Evolutionary conservation across 495 filamentous ascomycete genomes (phyloP).

Genomic region (Venustampulla echinocandica): DNA sequence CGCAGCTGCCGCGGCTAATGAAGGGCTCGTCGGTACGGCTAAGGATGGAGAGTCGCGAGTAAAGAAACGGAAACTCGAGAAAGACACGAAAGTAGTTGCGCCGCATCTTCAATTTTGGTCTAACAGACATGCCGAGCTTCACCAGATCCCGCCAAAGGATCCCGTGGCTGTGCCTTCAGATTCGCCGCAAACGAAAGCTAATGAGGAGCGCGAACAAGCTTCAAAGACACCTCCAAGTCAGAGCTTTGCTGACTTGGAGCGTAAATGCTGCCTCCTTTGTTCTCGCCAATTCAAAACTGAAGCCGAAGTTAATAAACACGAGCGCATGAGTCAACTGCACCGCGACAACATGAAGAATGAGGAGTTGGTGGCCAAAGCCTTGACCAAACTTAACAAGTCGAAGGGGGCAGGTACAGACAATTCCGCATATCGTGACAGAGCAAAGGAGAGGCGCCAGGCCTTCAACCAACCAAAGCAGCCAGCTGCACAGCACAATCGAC

Average conservation of each 20-base stretch:
- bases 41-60: constrained; percentile 44
- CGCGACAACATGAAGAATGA: constrained; percentile 58
- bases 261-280: constrained; percentile 72
- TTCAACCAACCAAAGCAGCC: constrained; percentile 59
- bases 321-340: constrained; percentile 68
- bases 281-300: constrained; percentile 61
- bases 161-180: constrained; percentile 14
- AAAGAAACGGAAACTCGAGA: constrained; percentile 64
- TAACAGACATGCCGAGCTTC: constrained; percentile 76
- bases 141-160: constrained; percentile 39
- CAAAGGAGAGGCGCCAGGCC: constrained; percentile 67
- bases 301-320: constrained; percentile 64
- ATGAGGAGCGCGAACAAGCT: constrained; percentile 5
- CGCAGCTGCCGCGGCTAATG: constrained; percentile 30
- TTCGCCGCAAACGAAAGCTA: constrained; percentile 17
- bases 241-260: constrained; percentile 63
- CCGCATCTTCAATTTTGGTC: constrained; percentile 82
- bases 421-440: constrained; percentile 69
- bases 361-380: constrained; percentile 47
- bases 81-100: constrained; percentile 46
- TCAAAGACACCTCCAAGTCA: constrained; percentile 29
- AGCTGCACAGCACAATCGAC: constrained; percentile 34
- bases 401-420: constrained; percentile 25
- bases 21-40: constrained; percentile 28
- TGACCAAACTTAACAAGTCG: constrained; percentile 48